A percentile compares a stretch with the other conserved stretches of the same genome.
Evolutionary conservation across 208 protist species (phyloP).

Genomic region (Crithidia bombi): DNA sequence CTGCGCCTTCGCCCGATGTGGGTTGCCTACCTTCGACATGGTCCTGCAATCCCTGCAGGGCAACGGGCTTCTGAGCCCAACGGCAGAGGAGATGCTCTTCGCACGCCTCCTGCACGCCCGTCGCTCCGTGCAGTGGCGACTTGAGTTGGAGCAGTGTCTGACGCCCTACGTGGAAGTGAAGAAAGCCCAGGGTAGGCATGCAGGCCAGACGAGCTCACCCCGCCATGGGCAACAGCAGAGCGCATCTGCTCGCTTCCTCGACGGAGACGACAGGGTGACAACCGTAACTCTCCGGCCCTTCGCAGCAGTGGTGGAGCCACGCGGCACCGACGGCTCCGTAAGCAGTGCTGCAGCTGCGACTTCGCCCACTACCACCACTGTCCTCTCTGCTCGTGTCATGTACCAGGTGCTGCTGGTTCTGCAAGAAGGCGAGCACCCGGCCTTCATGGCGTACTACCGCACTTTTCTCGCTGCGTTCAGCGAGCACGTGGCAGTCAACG

Average conservation of each 20-base stretch:
- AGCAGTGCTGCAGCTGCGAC: background rate
- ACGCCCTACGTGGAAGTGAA: background rate
- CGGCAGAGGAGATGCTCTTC: constrained; percentile 61
- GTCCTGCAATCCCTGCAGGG: constrained; percentile 59
- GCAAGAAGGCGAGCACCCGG: constrained; percentile 69
- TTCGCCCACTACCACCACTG: constrained; percentile 1
- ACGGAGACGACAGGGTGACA: too few species aligned
- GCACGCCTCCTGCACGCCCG: constrained; percentile 72
- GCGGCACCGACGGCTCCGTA: background rate
- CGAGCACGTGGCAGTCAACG: constrained; percentile 26
- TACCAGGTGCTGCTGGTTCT: constrained; percentile 65
- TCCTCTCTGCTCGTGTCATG: constrained; percentile 63
- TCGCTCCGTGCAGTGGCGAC: constrained; percentile 48
- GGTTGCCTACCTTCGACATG: constrained; percentile 60
- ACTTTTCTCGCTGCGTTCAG: constrained; percentile 39
- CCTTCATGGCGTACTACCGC: constrained; percentile 74
- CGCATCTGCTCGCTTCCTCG: too few species aligned
- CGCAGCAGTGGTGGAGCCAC: background rate
- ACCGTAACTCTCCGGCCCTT: constrained; percentile 13
- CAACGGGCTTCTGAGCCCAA: constrained; percentile 55
- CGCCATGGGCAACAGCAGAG: too few species aligned
- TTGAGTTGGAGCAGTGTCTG: constrained; percentile 47
- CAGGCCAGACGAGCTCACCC: too few species aligned
- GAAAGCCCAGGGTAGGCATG: too few species aligned
- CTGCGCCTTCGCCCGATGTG: constrained; percentile 61